phyloP scores from a whole-genome alignment of 1,284 basidiomycete species.

The Fereydounia khargensis region DNA sequence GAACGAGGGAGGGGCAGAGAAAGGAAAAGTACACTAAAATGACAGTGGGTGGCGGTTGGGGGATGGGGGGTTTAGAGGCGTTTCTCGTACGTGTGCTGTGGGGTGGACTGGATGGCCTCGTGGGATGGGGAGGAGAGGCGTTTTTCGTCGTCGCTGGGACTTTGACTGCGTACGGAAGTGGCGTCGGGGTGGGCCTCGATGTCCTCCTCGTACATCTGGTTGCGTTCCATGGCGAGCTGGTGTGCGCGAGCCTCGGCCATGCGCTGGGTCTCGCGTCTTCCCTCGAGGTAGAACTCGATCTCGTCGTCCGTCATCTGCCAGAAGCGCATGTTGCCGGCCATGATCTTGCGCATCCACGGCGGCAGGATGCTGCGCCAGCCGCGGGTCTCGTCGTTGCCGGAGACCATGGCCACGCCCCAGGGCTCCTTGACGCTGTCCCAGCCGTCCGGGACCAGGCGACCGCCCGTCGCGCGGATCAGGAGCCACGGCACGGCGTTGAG shows the following conservation, averaged over 20 bases:
- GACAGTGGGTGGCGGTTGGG: too few relatives aligned
- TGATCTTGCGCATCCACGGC: slow-evolving; percentile 50
- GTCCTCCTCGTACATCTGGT: slow-evolving; percentile 27
- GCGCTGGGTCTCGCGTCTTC: slow-evolving; percentile 39
- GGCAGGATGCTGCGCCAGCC: slow-evolving; percentile 40
- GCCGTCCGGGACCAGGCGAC: slow-evolving; percentile 69
- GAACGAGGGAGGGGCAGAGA: too few relatives aligned
- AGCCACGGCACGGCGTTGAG: slow-evolving; percentile 70
- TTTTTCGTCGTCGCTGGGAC: slow-evolving; percentile 13
- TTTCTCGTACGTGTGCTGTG: too few relatives aligned
- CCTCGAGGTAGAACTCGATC: slow-evolving; percentile 49
- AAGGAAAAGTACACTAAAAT: too few relatives aligned
- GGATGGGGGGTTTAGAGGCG: too few relatives aligned
- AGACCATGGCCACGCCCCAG: slow-evolving; percentile 33
- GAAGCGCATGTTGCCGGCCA: slow-evolving; percentile 44
- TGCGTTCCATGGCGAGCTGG: slow-evolving; percentile 33
- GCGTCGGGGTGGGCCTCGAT: slow-evolving; percentile 32
- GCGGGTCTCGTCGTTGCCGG: slow-evolving; percentile 27
- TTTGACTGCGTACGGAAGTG: slow-evolving; percentile 10
- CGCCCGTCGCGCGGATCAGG: slow-evolving; percentile 64
- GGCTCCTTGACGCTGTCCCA: slow-evolving; percentile 55
- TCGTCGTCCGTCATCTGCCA: slow-evolving; percentile 52
- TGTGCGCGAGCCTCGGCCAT: slow-evolving; percentile 29
- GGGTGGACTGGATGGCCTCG: too few relatives aligned
- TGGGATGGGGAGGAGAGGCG: background rate